A percentile compares a stretch with the other conserved stretches of the same genome.
phyloP scores from a whole-genome alignment of 805 yeast genomes.

The Lachancea kluyveri region DNA sequence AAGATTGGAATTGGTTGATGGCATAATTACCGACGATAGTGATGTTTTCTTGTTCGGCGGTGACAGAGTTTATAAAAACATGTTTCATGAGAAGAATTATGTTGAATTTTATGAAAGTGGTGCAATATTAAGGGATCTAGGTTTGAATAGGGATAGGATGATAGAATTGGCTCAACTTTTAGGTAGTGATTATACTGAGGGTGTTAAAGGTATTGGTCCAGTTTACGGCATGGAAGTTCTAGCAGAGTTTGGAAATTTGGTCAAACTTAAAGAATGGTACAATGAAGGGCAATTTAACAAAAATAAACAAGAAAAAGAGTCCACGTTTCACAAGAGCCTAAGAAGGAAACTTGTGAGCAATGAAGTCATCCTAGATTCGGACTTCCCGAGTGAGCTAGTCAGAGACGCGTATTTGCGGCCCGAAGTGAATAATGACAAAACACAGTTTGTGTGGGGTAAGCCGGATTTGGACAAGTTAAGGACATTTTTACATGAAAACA shows the following conservation, averaged over 20 bases:
- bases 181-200: conserved; percentile 95
- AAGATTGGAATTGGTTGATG: conserved; percentile 74
- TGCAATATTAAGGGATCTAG: conserved; percentile 57
- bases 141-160: conserved; percentile 55
- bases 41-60: conserved; percentile 96
- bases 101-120: conserved; percentile 73
- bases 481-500: conserved; percentile 55
- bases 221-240: conserved; percentile 85
- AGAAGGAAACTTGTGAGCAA: conserved; percentile 47
- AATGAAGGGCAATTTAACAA: conserved; percentile 36
- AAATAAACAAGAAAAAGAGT: conserved; percentile 35
- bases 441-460: conserved; percentile 81
- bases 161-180: conserved; percentile 77
- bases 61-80: conserved; percentile 71
- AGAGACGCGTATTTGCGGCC: conserved; percentile 72
- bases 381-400: conserved; percentile 67
- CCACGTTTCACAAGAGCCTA: conserved; percentile 51
- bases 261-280: conserved; percentile 36
- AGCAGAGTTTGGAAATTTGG: conserved; percentile 65
- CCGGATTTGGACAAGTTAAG: conserved; percentile 81
- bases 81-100: conserved; percentile 89
- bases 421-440: conserved; percentile 75
- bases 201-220: conserved; percentile 90
- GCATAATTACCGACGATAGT: conserved; percentile 94
- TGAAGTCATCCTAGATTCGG: conserved; percentile 50